A percentile compares a stretch with the other conserved stretches of the same genome.
These are phyloP conservation scores for Misopates orontium DNA, from an alignment of 257 asterid genomes.

Conservation along the genomic window DNA sequence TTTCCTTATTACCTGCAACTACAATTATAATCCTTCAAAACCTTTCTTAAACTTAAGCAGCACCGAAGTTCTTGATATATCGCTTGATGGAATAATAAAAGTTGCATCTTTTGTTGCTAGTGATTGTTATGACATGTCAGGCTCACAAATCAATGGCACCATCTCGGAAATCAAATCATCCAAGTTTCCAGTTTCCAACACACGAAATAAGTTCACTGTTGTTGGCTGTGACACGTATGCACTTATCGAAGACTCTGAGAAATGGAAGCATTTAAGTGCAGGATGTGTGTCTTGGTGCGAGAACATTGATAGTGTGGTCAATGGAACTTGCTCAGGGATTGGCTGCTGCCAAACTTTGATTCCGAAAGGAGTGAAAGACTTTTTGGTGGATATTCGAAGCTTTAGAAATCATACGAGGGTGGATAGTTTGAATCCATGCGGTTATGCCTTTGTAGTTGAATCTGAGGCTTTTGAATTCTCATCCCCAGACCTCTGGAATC, in stretches of 20 bases:
- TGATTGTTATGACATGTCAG: slow-evolving; percentile 23
- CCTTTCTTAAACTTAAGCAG: slow-evolving; percentile 22
- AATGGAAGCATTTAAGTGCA: slow-evolving; percentile 5
- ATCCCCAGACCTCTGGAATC: slow-evolving; percentile 17
- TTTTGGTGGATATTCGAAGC: slow-evolving; percentile 16
- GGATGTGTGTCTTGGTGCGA: neutral
- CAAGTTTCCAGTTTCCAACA: slow-evolving; percentile 21
- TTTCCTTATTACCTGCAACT: slow-evolving; percentile 34
- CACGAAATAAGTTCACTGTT: slow-evolving; percentile 27
- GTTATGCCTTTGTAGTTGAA: slow-evolving; percentile 39
- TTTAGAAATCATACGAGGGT: slow-evolving; percentile 25
- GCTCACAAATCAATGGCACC: neutral
- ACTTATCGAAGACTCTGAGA: neutral
- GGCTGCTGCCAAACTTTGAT: slow-evolving; percentile 42
- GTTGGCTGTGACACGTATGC: slow-evolving; percentile 41
- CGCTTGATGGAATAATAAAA: slow-evolving; percentile 23
- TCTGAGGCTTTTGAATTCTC: slow-evolving; percentile 29
- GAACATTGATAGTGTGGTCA: neutral
- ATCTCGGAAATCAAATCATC: neutral
- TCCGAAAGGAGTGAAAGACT: slow-evolving; percentile 24
- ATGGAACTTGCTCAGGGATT: slow-evolving; percentile 33
- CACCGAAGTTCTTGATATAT: slow-evolving; percentile 19
- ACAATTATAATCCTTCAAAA: slow-evolving; percentile 29
- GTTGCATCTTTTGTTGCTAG: slow-evolving; percentile 26
- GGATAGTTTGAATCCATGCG: slow-evolving; percentile 28